Percentiles rank a stretch among this genome's conserved stretches.
Evolutionary conservation across 164 flowering plant species (phyloP).

Genomic region (Umbellularia californica): DNA sequence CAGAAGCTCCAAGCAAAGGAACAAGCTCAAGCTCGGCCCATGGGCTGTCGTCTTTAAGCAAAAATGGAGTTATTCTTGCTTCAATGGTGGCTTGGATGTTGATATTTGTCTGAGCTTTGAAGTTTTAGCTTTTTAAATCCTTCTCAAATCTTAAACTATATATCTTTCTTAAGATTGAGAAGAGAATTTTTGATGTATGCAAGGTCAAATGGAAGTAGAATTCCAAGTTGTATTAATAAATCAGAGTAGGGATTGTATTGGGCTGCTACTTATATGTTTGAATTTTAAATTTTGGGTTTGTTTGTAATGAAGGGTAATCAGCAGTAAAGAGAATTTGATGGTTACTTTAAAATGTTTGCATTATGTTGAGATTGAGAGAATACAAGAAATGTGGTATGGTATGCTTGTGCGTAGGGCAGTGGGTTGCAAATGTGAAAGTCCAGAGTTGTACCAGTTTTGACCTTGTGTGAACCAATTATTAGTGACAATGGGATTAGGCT

Average conservation of each 20-base stretch:
- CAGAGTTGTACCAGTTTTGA: too few species aligned
- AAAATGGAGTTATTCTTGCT: neutral
- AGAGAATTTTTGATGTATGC: neutral
- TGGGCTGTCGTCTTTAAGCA: neutral
- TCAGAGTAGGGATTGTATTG: neutral
- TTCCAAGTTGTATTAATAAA: neutral
- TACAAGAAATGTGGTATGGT: too few species aligned
- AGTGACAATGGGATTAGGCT: too few species aligned
- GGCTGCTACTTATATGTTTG: neutral
- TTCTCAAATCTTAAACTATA: neutral
- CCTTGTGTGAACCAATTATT: too few species aligned
- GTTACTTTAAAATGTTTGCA: too few species aligned
- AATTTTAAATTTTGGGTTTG: too few species aligned
- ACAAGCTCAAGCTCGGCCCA: neutral
- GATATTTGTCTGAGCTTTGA: neutral
- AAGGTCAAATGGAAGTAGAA: neutral
- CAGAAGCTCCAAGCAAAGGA: neutral
- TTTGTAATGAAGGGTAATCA: neutral
- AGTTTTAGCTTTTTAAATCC: neutral
- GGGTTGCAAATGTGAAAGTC: too few species aligned
- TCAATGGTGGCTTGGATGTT: neutral
- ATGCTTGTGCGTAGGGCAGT: too few species aligned
- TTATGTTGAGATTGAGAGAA: too few species aligned
- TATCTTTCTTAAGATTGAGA: neutral
- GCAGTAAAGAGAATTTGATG: too few species aligned